Conservation (phyloP, 352 stramenopile species). For the Pseudoperonospora humuli region DNA sequence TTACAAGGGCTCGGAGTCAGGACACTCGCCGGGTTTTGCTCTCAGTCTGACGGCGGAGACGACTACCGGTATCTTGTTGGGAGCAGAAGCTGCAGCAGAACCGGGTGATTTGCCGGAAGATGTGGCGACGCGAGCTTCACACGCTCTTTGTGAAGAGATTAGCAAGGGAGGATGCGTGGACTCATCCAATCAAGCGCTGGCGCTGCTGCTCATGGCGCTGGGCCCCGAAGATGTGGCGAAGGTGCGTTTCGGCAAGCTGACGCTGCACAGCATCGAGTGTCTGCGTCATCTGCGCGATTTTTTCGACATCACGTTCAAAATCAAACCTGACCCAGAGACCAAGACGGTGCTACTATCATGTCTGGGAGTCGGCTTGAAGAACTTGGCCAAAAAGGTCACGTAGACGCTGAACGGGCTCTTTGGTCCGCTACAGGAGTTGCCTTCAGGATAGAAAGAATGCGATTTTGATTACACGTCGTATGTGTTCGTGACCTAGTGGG, state of each 20-base stretch:
- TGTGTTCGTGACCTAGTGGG: not conserved
- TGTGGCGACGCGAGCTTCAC: constrained; percentile 89
- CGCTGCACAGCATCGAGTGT: constrained; percentile 83
- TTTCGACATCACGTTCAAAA: constrained; percentile 92
- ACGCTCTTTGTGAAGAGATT: constrained; percentile 96
- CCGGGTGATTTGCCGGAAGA: constrained; percentile 92
- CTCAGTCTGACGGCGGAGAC: constrained; percentile 95
- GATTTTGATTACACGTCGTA: constrained; percentile 13
- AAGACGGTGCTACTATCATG: constrained; percentile 92
- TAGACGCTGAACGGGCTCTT: constrained; percentile 31
- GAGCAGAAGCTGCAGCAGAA: constrained; percentile 86
- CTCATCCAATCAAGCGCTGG: constrained; percentile 92
- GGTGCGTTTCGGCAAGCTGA: constrained; percentile 86
- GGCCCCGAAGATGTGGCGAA: constrained; percentile 97
- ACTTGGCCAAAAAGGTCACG: constrained; percentile 92
- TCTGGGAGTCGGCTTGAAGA: constrained; percentile 93
- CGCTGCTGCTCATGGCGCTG: constrained; percentile 96
- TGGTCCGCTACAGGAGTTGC: constrained; percentile 1
- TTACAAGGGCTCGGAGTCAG: constrained; percentile 89
- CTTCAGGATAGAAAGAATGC: constrained; percentile 26
- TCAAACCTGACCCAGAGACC: constrained; percentile 83
- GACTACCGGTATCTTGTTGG: constrained; percentile 93
- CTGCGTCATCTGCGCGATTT: constrained; percentile 88
- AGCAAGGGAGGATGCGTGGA: constrained; percentile 90
- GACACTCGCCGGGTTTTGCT: constrained; percentile 88